Evolutionary conservation across 805 yeast species (phyloP), one percentile per base, ranked within the genome.

Genomic region (Ogataea zsoltii): DNA sequence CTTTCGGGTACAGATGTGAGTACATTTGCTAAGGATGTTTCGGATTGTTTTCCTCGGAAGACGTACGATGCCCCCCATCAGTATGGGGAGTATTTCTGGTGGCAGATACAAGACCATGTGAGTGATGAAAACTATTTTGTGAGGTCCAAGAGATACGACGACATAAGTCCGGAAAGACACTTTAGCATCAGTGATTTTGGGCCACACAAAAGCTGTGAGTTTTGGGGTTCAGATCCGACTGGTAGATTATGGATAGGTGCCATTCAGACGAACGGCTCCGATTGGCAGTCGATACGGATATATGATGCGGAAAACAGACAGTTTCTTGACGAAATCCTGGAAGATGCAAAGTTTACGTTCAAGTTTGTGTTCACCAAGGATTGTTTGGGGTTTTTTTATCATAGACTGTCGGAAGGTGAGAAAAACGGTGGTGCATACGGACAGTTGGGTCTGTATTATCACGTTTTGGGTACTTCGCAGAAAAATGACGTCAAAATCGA

Each of bases 181-280:
- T 7, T 44, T 16, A 31, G 26, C 7, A 28, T 44, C 3, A 30
- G 12, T 3, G 41, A 33, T n/a, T 39, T 44, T 19, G 48, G 48
- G 10, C 41, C 21, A 9, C 25, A 33, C 30, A 39, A 12, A 9
- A 44, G 48, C 35, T 44, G 48, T 33, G 48, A 39, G 7, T 44
- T 39, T 31, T 44, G 39, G 41, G 40, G 36, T 11, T 25, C 29
- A 14, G 48, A 44, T 16, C 48, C 39, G 13, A 25, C 35, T 16
- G 48, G 48, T 21, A 18, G 44, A 6, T 33, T 38, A 5, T 40
- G 48, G 48, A 21, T 44, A 7, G 48, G 48, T 15, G 44, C 44
- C 11, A 18, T 44, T 7, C 48, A 44, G 17, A 40, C 44, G 6
- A 44, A 40, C 18, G 48, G 48, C 12, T 44, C 48, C 13, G 48